Conservation (phyloP, 2,329 filamentous ascomycete genomes). For the Colletotrichum chrysophilum region DNA sequence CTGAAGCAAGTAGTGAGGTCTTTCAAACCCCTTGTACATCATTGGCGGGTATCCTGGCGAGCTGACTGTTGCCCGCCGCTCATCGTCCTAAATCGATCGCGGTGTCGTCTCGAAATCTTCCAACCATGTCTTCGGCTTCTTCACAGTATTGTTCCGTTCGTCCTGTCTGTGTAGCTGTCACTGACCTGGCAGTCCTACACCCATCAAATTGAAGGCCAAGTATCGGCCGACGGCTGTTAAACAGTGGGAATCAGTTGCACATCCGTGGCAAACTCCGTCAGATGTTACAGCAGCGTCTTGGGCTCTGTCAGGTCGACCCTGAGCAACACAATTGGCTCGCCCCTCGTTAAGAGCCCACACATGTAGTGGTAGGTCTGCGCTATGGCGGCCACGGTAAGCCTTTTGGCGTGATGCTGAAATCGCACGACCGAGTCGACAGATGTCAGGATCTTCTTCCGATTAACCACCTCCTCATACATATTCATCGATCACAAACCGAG, state of each 20-base stretch:
- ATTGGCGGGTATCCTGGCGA: conserved; percentile 20
- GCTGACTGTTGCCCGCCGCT: conserved; percentile 17
- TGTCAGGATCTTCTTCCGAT: conserved; percentile 30
- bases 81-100: conserved; percentile 23
- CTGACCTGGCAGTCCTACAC: conserved; percentile 22
- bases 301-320: conserved; percentile 33
- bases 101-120: conserved; percentile 30
- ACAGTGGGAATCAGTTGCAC: conserved; percentile 16
- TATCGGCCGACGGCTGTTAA: conserved; percentile 31
- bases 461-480: conserved; percentile 41
- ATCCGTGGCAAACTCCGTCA: conserved; percentile 32
- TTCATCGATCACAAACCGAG: conserved; percentile 45
- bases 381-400: conserved; percentile 44
- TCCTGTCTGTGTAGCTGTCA: conserved; percentile 22
- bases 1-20: conserved; percentile 18
- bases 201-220: conserved; percentile 33
- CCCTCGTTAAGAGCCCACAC: conserved; percentile 45
- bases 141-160: conserved; percentile 16
- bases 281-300: conserved; percentile 33
- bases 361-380: conserved; percentile 57
- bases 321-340: conserved; percentile 50
- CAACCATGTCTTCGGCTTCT: conserved; percentile 20
- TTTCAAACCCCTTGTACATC: conserved; percentile 24
- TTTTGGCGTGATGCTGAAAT: conserved; percentile 39
- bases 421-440: conserved; percentile 30